Percentiles rank a stretch among this genome's conserved stretches.
phyloP scores from a whole-genome alignment of 108 stramenopile species.

The Epipyxis sp. region DNA sequence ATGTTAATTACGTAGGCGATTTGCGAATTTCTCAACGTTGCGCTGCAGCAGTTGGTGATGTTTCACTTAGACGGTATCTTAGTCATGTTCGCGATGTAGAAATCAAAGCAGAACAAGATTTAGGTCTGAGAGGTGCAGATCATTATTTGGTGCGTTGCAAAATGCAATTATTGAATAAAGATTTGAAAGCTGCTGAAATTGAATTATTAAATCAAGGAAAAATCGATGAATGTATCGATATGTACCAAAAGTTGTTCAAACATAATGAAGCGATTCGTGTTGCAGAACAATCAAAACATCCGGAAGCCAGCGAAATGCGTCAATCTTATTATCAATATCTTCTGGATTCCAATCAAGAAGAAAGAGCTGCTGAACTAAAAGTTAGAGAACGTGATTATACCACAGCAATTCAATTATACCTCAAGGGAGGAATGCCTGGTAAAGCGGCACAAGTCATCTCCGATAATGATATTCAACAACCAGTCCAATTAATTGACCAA shows the following conservation, averaged over 20 bases:
- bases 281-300: constrained; percentile 48
- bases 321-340: constrained; percentile 52
- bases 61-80: constrained; percentile 52
- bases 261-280: constrained; percentile 60
- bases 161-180: constrained; percentile 44
- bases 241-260: constrained; percentile 58
- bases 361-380: constrained; percentile 53
- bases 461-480: constrained; percentile 49
- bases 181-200: constrained; percentile 53
- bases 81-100: constrained; percentile 44
- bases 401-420: constrained; percentile 58
- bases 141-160: constrained; percentile 46
- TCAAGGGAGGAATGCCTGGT: constrained; percentile 58
- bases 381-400: constrained; percentile 52
- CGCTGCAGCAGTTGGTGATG: constrained; percentile 60
- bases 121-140: constrained; percentile 43
- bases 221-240: constrained; percentile 57
- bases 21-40: constrained; percentile 55
- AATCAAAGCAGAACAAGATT: constrained; percentile 27
- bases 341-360: constrained; percentile 58
- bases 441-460: constrained; percentile 52
- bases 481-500: constrained; percentile 43
- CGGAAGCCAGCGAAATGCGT: constrained; percentile 50
- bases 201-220: constrained; percentile 57
- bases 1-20: constrained; percentile 43